Evolutionary conservation across 2,329 filamentous ascomycete genomes (phyloP), one percentile per base, ranked within the genome.

Genomic region (Stemphylium vesicarium): DNA sequence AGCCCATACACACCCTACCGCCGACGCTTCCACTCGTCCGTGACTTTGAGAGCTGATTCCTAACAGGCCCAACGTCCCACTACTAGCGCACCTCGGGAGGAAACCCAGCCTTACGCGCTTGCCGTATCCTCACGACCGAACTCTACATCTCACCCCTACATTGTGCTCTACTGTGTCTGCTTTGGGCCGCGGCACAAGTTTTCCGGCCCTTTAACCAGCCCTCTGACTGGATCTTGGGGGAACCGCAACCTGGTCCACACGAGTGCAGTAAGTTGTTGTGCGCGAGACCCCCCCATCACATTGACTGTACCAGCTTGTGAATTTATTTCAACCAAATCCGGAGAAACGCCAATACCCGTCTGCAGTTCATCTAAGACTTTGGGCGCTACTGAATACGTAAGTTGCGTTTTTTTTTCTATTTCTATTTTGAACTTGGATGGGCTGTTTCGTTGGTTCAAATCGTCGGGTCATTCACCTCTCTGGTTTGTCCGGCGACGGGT

Each of bases 11-110:
- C 20, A 20, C 20, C 20, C 20, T 20, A 20, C 20, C 20, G 20
- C 20, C 20, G 3, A 20, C 20, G 3, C 71, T 75, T 75, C 73
- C 73, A 69, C 70, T 73, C 70, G 72, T 73, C 73, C 73, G 73
- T 63, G 64, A 63, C 64, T 63, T 64, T 67, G 64, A 68, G 53
- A 65, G 59, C 64, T 66, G 51, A 51, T 61, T 57, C 49, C 56
- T 62, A 56, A 33, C 69, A 67, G 60, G 64, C 58, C 65, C 61
- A 64, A 64, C 65, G 16, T 22, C 36, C 16, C 36, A 38, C 36
- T 38, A 12, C 16, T 64, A 56, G 57, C 57, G 42, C 65, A 62
- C 71, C 70, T 73, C 70, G 70, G 70, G 59, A 59, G 33, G 22
- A 8, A 16, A 26, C 60, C 20, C 20, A 53, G 52, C 57, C 58